A percentile compares a stretch with the other conserved stretches of the same genome.
These are phyloP conservation scores for Thalassiosira livingstoniorum DNA, from an alignment of 352 stramenopile species.

Conservation along the genomic window DNA sequence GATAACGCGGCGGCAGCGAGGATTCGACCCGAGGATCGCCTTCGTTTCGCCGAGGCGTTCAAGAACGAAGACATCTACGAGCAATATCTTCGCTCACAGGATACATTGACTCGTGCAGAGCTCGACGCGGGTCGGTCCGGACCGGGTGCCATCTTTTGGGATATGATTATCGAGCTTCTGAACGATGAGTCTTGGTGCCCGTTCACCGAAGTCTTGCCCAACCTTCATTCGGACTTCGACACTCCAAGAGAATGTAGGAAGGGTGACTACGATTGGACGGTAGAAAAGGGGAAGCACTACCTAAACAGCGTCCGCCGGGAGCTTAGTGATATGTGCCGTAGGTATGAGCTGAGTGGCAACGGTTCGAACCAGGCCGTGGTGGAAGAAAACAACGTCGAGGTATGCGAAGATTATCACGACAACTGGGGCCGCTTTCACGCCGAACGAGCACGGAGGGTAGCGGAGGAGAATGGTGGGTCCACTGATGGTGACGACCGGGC, in stretches of 20 bases:
- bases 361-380: background rate
- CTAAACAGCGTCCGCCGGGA: background rate
- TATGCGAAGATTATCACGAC: background rate
- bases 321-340: background rate
- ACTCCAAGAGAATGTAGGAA: background rate
- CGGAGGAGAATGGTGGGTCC: background rate
- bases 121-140: too few relatives aligned
- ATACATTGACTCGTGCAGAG: too few relatives aligned
- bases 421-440: background rate
- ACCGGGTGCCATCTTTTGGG: too few relatives aligned
- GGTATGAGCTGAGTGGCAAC: slow-evolving; percentile 8
- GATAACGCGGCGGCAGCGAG: too few relatives aligned
- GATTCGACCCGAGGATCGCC: too few relatives aligned
- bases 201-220: background rate
- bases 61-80: too few relatives aligned
- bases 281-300: background rate
- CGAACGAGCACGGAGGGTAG: background rate
- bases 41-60: too few relatives aligned
- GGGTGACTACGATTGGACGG: background rate
- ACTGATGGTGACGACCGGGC: slow-evolving; percentile 11
- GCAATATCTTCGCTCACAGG: too few relatives aligned
- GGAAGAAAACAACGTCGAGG: background rate
- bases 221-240: slow-evolving; percentile 1
- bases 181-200: too few relatives aligned
- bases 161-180: too few relatives aligned